Evolutionary conservation across 1,284 basidiomycete species (phyloP).

Genomic region (Leccinum fallax): DNA sequence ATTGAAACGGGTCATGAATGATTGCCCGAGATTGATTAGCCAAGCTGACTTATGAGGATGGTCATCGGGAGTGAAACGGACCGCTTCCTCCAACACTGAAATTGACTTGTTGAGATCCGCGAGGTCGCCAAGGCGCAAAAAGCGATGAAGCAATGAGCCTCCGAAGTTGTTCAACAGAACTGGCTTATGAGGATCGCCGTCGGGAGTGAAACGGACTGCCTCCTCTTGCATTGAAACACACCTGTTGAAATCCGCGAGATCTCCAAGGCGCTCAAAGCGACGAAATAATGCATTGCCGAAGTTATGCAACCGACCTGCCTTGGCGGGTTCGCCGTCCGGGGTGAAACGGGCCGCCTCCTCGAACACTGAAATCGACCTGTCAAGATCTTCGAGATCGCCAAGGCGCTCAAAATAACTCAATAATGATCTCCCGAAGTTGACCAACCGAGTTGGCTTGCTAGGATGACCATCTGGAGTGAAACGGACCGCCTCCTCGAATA

Average conservation of each 20-base stretch:
- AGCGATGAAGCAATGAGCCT: neutral
- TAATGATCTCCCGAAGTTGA: neutral
- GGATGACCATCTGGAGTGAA: neutral
- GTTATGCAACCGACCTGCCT: neutral
- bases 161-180: neutral
- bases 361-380: neutral
- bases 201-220: neutral
- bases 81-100: neutral
- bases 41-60: neutral
- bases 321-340: neutral
- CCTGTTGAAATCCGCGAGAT: neutral
- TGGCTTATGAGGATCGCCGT: neutral
- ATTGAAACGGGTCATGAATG: neutral
- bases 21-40: neutral
- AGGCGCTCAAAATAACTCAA: neutral
- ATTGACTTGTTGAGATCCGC: neutral
- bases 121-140: neutral
- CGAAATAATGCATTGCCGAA: neutral
- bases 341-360: neutral
- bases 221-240: neutral
- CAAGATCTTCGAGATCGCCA: neutral
- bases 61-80: neutral
- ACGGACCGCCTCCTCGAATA: neutral
- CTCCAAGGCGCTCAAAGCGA: neutral
- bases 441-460: neutral